These are phyloP conservation scores for Trichoderma parareesei DNA, from an alignment of 495 filamentous ascomycete genomes.

Conservation along the genomic window DNA sequence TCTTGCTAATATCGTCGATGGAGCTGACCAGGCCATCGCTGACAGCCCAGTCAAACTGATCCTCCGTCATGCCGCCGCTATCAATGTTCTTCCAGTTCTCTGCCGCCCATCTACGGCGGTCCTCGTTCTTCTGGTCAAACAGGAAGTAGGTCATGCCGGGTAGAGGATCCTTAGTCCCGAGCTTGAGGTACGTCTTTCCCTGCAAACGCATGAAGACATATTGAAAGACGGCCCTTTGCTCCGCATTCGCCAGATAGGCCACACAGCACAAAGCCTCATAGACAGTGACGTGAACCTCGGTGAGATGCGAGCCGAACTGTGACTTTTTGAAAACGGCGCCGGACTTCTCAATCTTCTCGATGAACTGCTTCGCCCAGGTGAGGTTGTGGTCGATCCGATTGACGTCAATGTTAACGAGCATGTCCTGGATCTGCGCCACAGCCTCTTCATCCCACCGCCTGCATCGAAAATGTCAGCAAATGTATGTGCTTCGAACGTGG, in stretches of 20 bases:
- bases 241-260: conserved; percentile 32
- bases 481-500: not conserved
- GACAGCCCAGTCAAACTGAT: conserved; percentile 79
- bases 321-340: conserved; percentile 16
- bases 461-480: not conserved
- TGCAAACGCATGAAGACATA: conserved; percentile 71
- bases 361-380: conserved; percentile 30
- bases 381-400: conserved; percentile 40
- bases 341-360: conserved; percentile 29
- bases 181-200: conserved; percentile 58
- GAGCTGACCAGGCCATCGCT: conserved; percentile 49
- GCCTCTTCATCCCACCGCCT: conserved; percentile 45
- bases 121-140: conserved; percentile 42
- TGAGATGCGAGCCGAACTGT: conserved; percentile 25
- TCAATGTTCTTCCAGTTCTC: conserved; percentile 54
- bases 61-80: conserved; percentile 42
- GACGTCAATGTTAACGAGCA: conserved; percentile 52
- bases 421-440: conserved; percentile 45
- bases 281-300: conserved; percentile 36
- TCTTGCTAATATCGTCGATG: conserved; percentile 23
- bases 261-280: conserved; percentile 48
- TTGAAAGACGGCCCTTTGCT: conserved; percentile 51
- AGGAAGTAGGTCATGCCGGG: conserved; percentile 76
- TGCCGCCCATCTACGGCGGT: conserved; percentile 35
- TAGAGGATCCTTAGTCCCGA: conserved; percentile 51